phyloP scores from a whole-genome alignment of 306 rosid genomes.

The Oemleria cerasiformis region DNA sequence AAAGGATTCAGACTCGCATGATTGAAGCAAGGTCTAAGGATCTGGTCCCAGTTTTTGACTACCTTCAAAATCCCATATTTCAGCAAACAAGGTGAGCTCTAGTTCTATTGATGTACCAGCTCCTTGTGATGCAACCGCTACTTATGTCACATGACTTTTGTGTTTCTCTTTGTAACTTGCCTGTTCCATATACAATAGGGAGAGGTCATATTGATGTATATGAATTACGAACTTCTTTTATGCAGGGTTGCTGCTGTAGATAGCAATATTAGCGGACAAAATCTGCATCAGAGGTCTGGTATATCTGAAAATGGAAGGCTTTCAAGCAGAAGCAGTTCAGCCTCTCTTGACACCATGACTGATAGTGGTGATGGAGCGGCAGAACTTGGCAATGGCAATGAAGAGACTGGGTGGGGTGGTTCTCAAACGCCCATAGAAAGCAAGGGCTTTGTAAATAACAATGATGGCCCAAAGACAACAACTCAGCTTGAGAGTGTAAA shows the following conservation, averaged over 20 bases:
- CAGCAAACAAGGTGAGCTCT: conserved; percentile 56
- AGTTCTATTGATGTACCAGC: conserved; percentile 9
- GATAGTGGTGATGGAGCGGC: conserved; percentile 24
- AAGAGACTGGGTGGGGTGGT: conserved; percentile 46
- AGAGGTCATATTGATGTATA: background rate
- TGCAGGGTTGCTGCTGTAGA: conserved; percentile 44
- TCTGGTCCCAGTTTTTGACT: conserved; percentile 76
- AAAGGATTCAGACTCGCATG: conserved; percentile 62
- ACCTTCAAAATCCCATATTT: conserved; percentile 46
- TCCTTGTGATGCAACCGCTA: background rate
- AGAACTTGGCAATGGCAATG: conserved; percentile 38
- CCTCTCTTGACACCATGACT: conserved; percentile 36
- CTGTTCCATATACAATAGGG: conserved; percentile 4
- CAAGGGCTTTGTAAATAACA: conserved; percentile 59
- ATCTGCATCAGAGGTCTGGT: conserved; percentile 38
- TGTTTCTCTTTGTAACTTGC: background rate
- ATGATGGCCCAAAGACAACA: conserved; percentile 48
- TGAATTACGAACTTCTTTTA: conserved; percentile 14
- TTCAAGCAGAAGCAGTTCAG: conserved; percentile 36
- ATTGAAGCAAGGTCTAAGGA: conserved; percentile 74
- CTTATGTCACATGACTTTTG: background rate
- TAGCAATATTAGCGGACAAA: conserved; percentile 41
- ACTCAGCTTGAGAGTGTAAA: conserved; percentile 74
- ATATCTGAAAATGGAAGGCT: conserved; percentile 47
- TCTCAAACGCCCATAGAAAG: conserved; percentile 37